Base-by-base conservation (phyloP, 1,284 basidiomycete species). In the Wallemia ichthyophaga region DNA sequence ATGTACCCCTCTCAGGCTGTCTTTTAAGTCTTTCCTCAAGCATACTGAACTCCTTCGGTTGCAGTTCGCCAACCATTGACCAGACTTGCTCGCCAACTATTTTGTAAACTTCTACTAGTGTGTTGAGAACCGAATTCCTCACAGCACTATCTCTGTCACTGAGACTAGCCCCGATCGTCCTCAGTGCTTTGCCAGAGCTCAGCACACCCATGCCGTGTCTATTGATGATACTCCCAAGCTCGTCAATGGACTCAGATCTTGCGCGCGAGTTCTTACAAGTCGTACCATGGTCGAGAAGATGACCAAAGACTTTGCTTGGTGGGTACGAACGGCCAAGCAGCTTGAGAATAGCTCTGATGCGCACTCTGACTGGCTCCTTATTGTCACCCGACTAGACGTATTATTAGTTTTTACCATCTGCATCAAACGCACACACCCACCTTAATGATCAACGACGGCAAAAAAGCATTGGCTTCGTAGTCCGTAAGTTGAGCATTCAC, bases 371-470 rank as follows among this genome's bases (percentile, higher is more conserved):
- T 62, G 78, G 79, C 68, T 86, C 84, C 69, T 77, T 72, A 65
- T 69, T 62, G 61, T 77, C 75, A 19, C 76, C 76, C 26, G 75
- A 71, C 71, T 73, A 61, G 3, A 3, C 33, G 11, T 25, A 1
- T 28, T 60, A 27, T 59, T 27, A 59, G 25, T 48, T 24, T 21
- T n/a, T n/a, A n/a, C n/a, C n/a, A n/a, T n/a, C n/a, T n/a, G n/a
- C n/a, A n/a, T n/a, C n/a, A n/a, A n/a, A n/a, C n/a, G n/a, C n/a
- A 2, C 13, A 19, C 27, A 62, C 74, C 65, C 66, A 88, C 88
- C 76, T 95, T 96, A 72, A 80, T 79, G 48, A 95, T 77, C 59
- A 96, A 75, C 7, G 89, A 88, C 0, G 91, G 88, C 24, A 96
- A 77, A 65, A 98, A 86, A 62, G 85, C 82, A 58, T 79, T 71